These are phyloP conservation scores for Agrocybe chaxingu DNA, from an alignment of 768 basidiomycete species.

Conservation along the genomic window DNA sequence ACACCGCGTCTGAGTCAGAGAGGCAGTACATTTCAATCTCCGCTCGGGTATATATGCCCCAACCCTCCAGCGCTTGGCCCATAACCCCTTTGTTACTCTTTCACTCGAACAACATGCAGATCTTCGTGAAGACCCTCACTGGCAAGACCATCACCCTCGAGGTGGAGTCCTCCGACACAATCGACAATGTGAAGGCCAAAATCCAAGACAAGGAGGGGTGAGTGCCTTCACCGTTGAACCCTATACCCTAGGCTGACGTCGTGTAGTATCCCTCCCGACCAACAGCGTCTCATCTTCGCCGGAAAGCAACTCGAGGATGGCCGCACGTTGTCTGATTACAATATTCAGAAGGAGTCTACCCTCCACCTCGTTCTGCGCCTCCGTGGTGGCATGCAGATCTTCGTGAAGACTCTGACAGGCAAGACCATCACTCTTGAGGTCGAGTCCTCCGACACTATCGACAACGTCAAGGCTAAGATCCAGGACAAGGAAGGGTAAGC, in stretches of 20 bases:
- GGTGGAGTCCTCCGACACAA: conserved; percentile 76
- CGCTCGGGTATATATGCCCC: conserved; percentile 28
- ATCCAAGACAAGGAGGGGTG: conserved; percentile 82
- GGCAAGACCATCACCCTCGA: conserved; percentile 92
- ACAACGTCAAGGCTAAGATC: conserved; percentile 89
- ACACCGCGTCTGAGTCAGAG: conserved; percentile 18
- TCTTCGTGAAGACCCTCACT: conserved; percentile 85
- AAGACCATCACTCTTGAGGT: conserved; percentile 94
- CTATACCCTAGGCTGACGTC: conserved; percentile 3
- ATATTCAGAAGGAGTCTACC: conserved; percentile 95
- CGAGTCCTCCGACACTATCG: conserved; percentile 83
- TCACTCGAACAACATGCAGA: conserved; percentile 56
- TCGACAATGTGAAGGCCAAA: conserved; percentile 79
- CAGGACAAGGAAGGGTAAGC: conserved; percentile 81
- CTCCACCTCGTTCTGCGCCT: conserved; percentile 87
- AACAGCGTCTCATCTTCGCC: conserved; percentile 94
- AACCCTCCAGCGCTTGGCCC: conserved; percentile 7
- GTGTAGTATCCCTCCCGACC: conserved; percentile 74
- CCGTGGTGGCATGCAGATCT: conserved; percentile 89
- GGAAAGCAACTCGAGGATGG: conserved; percentile 96
- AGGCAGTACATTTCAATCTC: conserved; percentile 38
- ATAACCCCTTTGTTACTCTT: conserved; percentile 8
- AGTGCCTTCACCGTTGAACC: conserved; percentile 7
- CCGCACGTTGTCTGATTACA: conserved; percentile 84
- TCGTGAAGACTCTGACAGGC: conserved; percentile 80